Conservation (phyloP, 495 filamentous ascomycete species). For the Endocarpon pusillum region DNA sequence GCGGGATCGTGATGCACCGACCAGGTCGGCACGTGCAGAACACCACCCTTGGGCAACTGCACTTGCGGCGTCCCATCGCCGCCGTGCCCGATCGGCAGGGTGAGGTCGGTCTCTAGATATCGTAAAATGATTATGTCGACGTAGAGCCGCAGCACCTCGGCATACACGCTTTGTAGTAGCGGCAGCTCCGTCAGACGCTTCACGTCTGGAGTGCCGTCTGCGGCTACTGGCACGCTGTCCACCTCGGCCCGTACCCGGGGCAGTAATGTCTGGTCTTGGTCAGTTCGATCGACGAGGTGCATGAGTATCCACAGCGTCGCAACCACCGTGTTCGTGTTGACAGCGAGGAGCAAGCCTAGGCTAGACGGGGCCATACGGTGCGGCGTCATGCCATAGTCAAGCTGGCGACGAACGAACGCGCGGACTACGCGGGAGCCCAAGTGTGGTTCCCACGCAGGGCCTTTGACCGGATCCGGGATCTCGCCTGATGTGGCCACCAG, state of each 20-base stretch:
- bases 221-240: background rate
- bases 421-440: too few species aligned
- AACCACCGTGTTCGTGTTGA: background rate
- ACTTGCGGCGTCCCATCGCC: background rate
- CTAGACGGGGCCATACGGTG: too few species aligned
- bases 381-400: too few species aligned
- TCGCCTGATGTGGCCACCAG: too few species aligned
- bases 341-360: too few species aligned
- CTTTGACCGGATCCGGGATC: too few species aligned
- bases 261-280: background rate
- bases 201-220: constrained; percentile 2
- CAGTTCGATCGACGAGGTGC: background rate
- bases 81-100: background rate
- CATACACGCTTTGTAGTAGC: constrained; percentile 9
- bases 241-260: background rate
- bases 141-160: constrained; percentile 9
- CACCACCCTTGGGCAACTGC: background rate
- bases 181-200: constrained; percentile 2
- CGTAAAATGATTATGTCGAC: constrained; percentile 8
- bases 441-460: too few species aligned
- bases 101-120: constrained; percentile 1
- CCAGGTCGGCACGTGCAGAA: background rate
- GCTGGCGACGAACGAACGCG: too few species aligned
- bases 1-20: too few species aligned
- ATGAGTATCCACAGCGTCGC: background rate